Evolutionary conservation across 2,329 filamentous ascomycete species (phyloP).

Genomic region (Trichoderma sp.): DNA sequence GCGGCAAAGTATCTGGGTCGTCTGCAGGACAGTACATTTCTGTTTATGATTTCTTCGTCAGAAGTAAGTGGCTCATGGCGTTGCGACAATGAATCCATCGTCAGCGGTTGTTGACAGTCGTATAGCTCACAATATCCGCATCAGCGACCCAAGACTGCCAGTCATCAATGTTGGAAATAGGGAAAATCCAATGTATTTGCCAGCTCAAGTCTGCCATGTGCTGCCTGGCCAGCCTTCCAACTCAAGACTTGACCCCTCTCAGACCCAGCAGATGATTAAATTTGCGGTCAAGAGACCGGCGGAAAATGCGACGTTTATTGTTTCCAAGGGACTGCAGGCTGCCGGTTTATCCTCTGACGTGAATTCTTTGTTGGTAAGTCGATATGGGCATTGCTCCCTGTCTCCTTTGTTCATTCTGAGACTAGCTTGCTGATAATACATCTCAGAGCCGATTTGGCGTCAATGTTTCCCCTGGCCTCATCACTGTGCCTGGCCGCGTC

Average conservation of each 20-base stretch:
- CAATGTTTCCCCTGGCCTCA: conserved; percentile 48
- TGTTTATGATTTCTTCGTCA: conserved; percentile 53
- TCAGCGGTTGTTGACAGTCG: neutral
- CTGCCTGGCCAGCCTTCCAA: conserved; percentile 57
- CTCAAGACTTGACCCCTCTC: conserved; percentile 50
- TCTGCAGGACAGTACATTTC: conserved; percentile 48
- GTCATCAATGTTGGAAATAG: conserved; percentile 62
- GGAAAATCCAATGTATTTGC: conserved; percentile 58
- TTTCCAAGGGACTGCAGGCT: conserved; percentile 48
- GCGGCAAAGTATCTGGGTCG: conserved; percentile 27
- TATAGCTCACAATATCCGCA: conserved; percentile 41
- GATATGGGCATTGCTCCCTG: neutral
- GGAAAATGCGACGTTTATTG: conserved; percentile 59
- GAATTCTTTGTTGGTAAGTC: conserved; percentile 43
- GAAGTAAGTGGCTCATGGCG: conserved; percentile 37
- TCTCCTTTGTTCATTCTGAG: neutral
- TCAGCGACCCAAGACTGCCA: conserved; percentile 43
- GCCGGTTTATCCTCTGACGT: conserved; percentile 47
- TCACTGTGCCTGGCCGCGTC: conserved; percentile 65
- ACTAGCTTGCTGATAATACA: neutral
- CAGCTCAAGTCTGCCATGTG: conserved; percentile 58
- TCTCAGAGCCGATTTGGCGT: conserved; percentile 54
- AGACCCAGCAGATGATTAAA: conserved; percentile 60
- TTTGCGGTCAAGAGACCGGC: conserved; percentile 61
- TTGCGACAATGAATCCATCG: neutral